These are phyloP conservation scores for Pseudoturritis turrita DNA, from an alignment of 345 rosid genomes.

Conservation along the genomic window DNA sequence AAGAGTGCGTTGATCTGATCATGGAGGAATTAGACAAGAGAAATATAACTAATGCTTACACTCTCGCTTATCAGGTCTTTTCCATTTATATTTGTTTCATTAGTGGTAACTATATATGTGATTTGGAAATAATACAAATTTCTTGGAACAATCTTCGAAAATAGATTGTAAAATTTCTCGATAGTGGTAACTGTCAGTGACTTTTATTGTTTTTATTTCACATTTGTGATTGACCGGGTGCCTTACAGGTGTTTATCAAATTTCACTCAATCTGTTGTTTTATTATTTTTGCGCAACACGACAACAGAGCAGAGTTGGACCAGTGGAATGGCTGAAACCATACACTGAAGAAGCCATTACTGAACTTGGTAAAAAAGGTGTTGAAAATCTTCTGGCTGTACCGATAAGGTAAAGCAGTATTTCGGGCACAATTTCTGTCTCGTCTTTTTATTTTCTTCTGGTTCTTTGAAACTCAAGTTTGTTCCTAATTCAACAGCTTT, in stretches of 20 bases:
- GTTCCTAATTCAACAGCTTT: constrained; percentile 48
- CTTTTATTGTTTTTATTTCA: background rate
- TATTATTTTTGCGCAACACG: constrained; percentile 8
- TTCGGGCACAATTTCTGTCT: background rate
- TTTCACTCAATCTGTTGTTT: background rate
- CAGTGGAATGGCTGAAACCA: constrained; percentile 99
- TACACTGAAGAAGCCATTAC: constrained; percentile 93
- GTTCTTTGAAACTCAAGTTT: constrained; percentile 1
- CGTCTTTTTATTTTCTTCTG: constrained; percentile 10
- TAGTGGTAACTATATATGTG: background rate
- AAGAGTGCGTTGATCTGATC: constrained; percentile 92
- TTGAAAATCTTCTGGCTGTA: constrained; percentile 81
- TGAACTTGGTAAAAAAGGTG: constrained; percentile 86
- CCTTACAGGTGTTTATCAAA: background rate
- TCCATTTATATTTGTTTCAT: background rate
- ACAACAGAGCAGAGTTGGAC: constrained; percentile 97
- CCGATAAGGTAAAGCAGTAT: constrained; percentile 63
- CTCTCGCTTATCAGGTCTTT: constrained; percentile 95
- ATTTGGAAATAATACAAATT: background rate
- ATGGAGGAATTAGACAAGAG: constrained; percentile 94
- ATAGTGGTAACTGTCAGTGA: background rate
- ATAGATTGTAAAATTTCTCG: background rate
- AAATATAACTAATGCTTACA: constrained; percentile 59
- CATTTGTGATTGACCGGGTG: background rate
- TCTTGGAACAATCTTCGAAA: background rate